These are phyloP conservation scores for Coemansia sp. DNA, from an alignment of 192 early-diverging fungal species.

Conservation along the genomic window DNA sequence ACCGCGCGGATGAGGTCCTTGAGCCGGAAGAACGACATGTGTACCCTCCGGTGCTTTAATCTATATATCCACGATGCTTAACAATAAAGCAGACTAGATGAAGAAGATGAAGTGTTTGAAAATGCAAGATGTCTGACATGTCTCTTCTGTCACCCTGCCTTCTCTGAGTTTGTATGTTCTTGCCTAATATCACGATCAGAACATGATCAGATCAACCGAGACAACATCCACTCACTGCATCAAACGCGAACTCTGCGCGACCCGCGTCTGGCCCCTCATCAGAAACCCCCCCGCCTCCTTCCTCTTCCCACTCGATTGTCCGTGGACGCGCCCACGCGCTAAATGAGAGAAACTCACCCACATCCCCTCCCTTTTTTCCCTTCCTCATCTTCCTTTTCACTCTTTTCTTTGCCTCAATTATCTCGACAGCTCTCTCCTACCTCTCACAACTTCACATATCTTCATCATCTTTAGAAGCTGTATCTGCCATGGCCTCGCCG, in stretches of 20 bases:
- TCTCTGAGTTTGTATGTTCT: no score
- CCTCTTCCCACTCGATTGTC: conserved; percentile 2
- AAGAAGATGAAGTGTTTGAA: no score
- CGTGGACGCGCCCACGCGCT: not conserved
- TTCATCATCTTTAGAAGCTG: not conserved
- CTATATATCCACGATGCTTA: not conserved
- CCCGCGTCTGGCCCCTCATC: not conserved
- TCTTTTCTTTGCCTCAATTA: not conserved
- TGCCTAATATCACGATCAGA: no score
- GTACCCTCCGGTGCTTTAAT: not conserved
- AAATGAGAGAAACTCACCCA: not conserved
- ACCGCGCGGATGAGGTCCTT: conserved; percentile 96
- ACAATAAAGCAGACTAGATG: no score
- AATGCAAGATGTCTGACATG: no score
- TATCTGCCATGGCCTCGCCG: not conserved
- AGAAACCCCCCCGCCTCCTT: conserved; percentile 2
- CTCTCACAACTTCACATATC: no score
- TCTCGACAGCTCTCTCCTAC: not conserved
- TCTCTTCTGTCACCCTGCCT: no score
- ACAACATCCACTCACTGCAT: no score
- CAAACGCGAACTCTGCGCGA: no score
- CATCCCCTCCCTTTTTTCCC: not conserved
- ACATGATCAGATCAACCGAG: no score
- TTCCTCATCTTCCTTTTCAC: not conserved
- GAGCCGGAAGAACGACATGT: conserved; percentile 56